Evolutionary conservation across 2,329 filamentous ascomycete genomes (phyloP).

Genomic region (Aurifilum marmelostoma): DNA sequence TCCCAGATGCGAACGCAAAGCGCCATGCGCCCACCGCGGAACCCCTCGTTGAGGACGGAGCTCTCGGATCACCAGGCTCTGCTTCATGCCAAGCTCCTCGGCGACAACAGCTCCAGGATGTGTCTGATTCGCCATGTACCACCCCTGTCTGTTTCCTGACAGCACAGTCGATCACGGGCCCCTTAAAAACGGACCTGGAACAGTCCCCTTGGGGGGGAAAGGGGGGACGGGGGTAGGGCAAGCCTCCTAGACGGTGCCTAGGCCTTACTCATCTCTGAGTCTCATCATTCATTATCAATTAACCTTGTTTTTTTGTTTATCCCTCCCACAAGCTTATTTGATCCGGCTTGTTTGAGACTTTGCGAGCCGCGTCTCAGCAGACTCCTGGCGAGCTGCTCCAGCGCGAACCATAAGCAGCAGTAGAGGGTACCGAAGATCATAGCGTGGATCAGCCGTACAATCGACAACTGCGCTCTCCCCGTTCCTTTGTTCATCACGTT

Average conservation of each 20-base stretch:
- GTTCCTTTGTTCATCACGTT: neutral
- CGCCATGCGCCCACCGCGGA: slow-evolving; percentile 8
- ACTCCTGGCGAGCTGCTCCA: slow-evolving; percentile 10
- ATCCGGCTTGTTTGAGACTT: slow-evolving; percentile 24
- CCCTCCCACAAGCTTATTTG: slow-evolving; percentile 20
- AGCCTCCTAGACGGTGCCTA: slow-evolving; percentile 19
- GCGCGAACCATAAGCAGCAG: slow-evolving; percentile 2
- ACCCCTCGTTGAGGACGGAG: slow-evolving; percentile 15
- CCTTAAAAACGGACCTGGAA: slow-evolving; percentile 26
- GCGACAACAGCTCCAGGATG: slow-evolving; percentile 6
- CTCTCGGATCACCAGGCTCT: slow-evolving; percentile 21
- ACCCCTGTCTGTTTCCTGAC: slow-evolving; percentile 34
- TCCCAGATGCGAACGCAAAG: slow-evolving; percentile 16
- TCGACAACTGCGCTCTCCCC: neutral
- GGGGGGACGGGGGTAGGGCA: neutral
- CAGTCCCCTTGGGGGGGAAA: neutral
- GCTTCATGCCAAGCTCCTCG: slow-evolving; percentile 23
- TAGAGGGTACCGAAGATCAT: slow-evolving; percentile 19
- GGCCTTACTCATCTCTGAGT: slow-evolving; percentile 3
- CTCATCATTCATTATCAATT: slow-evolving; percentile 37
- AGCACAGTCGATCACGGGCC: slow-evolving; percentile 36
- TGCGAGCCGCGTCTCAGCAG: slow-evolving; percentile 25
- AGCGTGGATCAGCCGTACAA: slow-evolving; percentile 14
- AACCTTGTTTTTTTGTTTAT: slow-evolving; percentile 39
- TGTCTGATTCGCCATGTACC: slow-evolving; percentile 19